Conservation (phyloP, 2,329 filamentous ascomycete species). For the Diaporthe sp. region DNA sequence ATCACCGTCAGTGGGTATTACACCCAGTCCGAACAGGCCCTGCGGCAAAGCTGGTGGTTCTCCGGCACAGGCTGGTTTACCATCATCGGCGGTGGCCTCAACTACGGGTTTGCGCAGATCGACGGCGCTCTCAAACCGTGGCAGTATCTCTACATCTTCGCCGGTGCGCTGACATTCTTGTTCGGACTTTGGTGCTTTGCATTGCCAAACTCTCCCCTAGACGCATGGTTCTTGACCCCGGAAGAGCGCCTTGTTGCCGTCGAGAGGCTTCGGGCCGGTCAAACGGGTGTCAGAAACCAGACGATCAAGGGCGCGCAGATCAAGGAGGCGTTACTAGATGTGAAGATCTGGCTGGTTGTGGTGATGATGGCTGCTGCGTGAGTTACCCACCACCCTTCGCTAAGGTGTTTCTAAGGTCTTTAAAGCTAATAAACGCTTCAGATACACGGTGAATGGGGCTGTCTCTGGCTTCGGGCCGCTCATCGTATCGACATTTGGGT, state of each 20-base stretch:
- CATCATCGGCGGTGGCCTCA: constrained; percentile 73
- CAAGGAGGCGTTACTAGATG: constrained; percentile 14
- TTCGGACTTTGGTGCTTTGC: constrained; percentile 76
- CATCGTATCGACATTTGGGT: constrained; percentile 81
- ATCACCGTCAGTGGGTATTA: constrained; percentile 73
- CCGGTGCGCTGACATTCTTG: constrained; percentile 73
- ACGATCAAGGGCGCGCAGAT: background rate
- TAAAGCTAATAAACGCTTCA: constrained; percentile 38
- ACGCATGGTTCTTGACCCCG: constrained; percentile 76
- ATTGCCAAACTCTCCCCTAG: constrained; percentile 75
- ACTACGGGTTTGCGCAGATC: constrained; percentile 78
- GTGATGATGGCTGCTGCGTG: constrained; percentile 76
- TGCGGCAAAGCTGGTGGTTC: constrained; percentile 79
- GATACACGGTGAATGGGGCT: constrained; percentile 79
- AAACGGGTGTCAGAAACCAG: constrained; percentile 29
- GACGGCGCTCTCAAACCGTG: constrained; percentile 67
- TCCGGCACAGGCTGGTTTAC: constrained; percentile 71
- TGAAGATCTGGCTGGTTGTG: constrained; percentile 25
- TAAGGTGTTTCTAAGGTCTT: no score
- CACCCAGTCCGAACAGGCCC: constrained; percentile 74
- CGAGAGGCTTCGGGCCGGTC: constrained; percentile 31
- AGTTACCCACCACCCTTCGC: constrained; percentile 42
- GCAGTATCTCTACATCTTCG: constrained; percentile 80
- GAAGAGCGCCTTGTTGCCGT: constrained; percentile 63
- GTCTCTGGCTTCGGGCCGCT: constrained; percentile 79